phyloP scores from a whole-genome alignment of 371 early-diverging fungal species.

The Funneliformis caledonium region DNA sequence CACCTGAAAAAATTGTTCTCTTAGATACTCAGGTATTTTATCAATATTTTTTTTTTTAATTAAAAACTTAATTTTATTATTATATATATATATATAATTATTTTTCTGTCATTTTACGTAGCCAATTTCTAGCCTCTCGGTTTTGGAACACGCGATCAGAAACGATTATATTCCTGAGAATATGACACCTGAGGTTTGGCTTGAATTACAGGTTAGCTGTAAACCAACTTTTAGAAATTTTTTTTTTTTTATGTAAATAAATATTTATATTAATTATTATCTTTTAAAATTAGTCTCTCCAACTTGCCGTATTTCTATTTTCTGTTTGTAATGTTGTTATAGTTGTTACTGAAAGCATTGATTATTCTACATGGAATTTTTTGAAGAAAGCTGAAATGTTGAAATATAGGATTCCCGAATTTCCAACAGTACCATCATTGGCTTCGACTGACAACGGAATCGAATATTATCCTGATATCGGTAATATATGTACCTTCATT shows the following conservation, averaged over 20 bases:
- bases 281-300: slow-evolving; percentile 47
- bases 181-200: slow-evolving; percentile 58
- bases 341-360: slow-evolving; percentile 60
- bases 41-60: background rate
- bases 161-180: slow-evolving; percentile 52
- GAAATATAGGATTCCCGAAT: slow-evolving; percentile 56
- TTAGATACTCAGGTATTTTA: slow-evolving; percentile 65
- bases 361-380: slow-evolving; percentile 52
- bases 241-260: background rate
- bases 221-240: slow-evolving; percentile 20
- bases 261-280: background rate
- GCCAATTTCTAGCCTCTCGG: slow-evolving; percentile 60
- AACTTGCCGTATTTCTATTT: slow-evolving; percentile 60
- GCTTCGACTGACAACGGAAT: slow-evolving; percentile 45
- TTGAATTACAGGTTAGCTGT: slow-evolving; percentile 57
- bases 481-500: slow-evolving; percentile 37
- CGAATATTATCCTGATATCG: slow-evolving; percentile 53
- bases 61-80: background rate
- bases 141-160: slow-evolving; percentile 58
- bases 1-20: slow-evolving; percentile 70
- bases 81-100: background rate
- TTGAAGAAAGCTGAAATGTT: slow-evolving; percentile 59
- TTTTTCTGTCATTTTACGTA: slow-evolving; percentile 33
- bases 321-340: slow-evolving; percentile 74
- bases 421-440: slow-evolving; percentile 47